These are phyloP conservation scores for Malus sylvestris DNA, from an alignment of 306 rosid species.

Conservation along the genomic window DNA sequence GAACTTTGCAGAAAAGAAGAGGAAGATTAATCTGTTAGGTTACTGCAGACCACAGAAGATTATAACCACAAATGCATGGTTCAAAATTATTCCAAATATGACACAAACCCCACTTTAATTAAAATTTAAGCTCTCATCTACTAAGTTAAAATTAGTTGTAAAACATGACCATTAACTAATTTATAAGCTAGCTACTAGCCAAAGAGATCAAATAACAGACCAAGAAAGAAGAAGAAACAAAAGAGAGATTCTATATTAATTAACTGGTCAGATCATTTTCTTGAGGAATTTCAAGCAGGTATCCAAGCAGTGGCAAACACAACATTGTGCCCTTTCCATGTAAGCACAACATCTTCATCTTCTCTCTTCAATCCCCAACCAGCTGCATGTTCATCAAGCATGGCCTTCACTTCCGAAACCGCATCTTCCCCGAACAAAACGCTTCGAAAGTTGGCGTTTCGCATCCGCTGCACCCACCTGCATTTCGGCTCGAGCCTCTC, in stretches of 20 bases:
- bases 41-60: neutral
- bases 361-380: conserved; percentile 98
- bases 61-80: neutral
- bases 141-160: neutral
- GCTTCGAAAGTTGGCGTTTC: conserved; percentile 47
- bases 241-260: neutral
- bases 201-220: neutral
- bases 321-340: conserved; percentile 97
- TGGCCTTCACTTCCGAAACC: conserved; percentile 57
- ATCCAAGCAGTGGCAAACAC: conserved; percentile 86
- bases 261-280: neutral
- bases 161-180: neutral
- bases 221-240: neutral
- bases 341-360: conserved; percentile 66
- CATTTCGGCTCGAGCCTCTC: conserved; percentile 56
- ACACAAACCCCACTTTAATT: neutral
- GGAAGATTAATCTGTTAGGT: neutral
- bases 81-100: neutral
- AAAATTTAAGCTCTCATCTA: neutral
- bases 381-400: conserved; percentile 93
- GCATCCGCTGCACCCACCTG: conserved; percentile 74
- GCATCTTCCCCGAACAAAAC: conserved; percentile 55
- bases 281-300: conserved; percentile 36
- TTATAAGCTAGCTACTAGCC: neutral
- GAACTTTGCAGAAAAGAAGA: neutral